Evolutionary conservation across 2,329 filamentous ascomycete genomes (phyloP).

Genomic region (Bipolaris gigantea): DNA sequence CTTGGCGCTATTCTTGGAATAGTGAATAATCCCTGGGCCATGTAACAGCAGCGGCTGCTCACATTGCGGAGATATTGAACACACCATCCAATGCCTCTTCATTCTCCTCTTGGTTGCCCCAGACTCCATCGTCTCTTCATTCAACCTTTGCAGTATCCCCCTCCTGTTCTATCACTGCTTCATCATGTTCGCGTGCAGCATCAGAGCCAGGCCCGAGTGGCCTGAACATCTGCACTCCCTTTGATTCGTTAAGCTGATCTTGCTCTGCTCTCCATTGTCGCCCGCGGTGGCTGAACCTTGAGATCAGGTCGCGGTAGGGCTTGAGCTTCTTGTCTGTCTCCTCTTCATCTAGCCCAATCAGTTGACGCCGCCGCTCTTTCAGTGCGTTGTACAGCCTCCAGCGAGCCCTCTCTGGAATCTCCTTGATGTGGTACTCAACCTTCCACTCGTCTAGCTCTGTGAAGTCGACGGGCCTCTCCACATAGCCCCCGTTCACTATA

Average conservation of each 20-base stretch:
- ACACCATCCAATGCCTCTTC: constrained; percentile 6
- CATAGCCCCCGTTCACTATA: constrained; percentile 66
- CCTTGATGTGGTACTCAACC: constrained; percentile 76
- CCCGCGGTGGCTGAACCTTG: constrained; percentile 58
- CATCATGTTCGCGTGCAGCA: neutral
- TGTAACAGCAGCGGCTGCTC: neutral
- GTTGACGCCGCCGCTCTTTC: constrained; percentile 58
- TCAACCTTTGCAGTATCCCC: too few relatives aligned
- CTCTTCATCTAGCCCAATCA: constrained; percentile 45
- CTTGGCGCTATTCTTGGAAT: neutral
- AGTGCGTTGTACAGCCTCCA: constrained; percentile 42
- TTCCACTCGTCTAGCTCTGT: constrained; percentile 60
- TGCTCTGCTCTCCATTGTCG: constrained; percentile 60
- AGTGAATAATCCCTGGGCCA: neutral
- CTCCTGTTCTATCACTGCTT: too few relatives aligned
- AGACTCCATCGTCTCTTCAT: too few relatives aligned
- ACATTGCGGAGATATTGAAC: constrained; percentile 5
- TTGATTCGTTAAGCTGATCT: constrained; percentile 55
- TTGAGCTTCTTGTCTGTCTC: constrained; percentile 42
- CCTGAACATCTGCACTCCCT: constrained; percentile 43
- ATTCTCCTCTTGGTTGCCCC: neutral
- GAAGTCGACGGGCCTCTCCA: constrained; percentile 62
- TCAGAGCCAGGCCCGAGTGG: constrained; percentile 38
- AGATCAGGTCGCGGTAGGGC: constrained; percentile 52
- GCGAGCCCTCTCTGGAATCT: constrained; percentile 44